Evolutionary conservation across 495 filamentous ascomycete species (phyloP).

Genomic region (Penicillium psychrofluorescens): DNA sequence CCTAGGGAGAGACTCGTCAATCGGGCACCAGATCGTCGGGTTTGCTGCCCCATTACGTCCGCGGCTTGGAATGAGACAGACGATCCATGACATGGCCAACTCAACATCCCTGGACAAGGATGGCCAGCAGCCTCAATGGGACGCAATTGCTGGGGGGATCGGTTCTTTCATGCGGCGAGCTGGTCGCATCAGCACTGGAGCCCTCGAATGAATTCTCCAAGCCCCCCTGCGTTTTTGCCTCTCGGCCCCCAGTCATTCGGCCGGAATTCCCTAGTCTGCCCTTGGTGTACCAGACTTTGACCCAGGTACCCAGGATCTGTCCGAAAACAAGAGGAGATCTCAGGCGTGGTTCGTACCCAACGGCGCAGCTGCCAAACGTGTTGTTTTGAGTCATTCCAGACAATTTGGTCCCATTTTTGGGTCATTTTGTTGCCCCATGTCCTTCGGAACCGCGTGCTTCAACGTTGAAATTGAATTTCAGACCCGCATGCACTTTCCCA

Average conservation of each 20-base stretch:
- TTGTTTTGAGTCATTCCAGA: background rate
- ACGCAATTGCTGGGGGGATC: slow-evolving; percentile 15
- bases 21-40: slow-evolving; percentile 22
- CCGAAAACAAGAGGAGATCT: slow-evolving; percentile 10
- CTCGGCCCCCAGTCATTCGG: slow-evolving; percentile 20
- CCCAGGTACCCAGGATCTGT: slow-evolving; percentile 21
- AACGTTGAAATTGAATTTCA: slow-evolving; percentile 42
- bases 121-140: slow-evolving; percentile 17
- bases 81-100: slow-evolving; percentile 30
- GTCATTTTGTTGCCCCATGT: slow-evolving; percentile 4
- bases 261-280: slow-evolving; percentile 11
- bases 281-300: slow-evolving; percentile 20
- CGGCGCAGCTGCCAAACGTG: background rate
- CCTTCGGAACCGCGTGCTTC: slow-evolving; percentile 6
- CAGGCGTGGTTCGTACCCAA: slow-evolving; percentile 22
- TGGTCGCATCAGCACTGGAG: slow-evolving; percentile 10
- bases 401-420: background rate
- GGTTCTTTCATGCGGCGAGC: slow-evolving; percentile 15
- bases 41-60: slow-evolving; percentile 13
- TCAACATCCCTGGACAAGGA: slow-evolving; percentile 18
- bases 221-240: slow-evolving; percentile 20
- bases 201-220: slow-evolving; percentile 24
- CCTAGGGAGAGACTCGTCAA: slow-evolving; percentile 1
- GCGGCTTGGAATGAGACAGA: slow-evolving; percentile 10
- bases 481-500: slow-evolving; percentile 38